These are phyloP conservation scores for Penicillium taxi DNA, from an alignment of 495 filamentous ascomycete species.

Conservation along the genomic window DNA sequence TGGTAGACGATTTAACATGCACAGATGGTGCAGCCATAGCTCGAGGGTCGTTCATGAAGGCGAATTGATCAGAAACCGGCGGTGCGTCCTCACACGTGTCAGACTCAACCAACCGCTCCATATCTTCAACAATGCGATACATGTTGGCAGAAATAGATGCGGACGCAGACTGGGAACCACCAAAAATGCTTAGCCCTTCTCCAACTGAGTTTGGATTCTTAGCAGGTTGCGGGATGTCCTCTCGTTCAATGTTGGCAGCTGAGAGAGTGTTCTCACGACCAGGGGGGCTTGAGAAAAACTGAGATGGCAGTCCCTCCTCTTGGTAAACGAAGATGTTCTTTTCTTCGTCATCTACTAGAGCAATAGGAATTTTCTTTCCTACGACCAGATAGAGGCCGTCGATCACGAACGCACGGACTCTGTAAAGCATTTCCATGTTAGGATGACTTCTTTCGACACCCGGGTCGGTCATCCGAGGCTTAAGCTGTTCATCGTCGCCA, in stretches of 20 bases:
- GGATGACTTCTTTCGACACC: slow-evolving; percentile 52
- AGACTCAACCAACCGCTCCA: slow-evolving; percentile 52
- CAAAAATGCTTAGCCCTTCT: slow-evolving; percentile 33
- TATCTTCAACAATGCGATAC: slow-evolving; percentile 55
- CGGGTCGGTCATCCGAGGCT: slow-evolving; percentile 48
- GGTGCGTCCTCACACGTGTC: slow-evolving; percentile 42
- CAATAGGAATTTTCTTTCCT: slow-evolving; percentile 43
- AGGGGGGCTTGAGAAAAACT: slow-evolving; percentile 39
- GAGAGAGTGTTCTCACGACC: slow-evolving; percentile 32
- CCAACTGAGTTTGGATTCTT: slow-evolving; percentile 23
- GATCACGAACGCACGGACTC: slow-evolving; percentile 58
- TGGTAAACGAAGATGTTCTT: slow-evolving; percentile 49
- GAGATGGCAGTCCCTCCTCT: slow-evolving; percentile 46
- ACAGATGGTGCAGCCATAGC: slow-evolving; percentile 25
- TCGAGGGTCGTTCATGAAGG: slow-evolving; percentile 14
- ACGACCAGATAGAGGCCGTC: slow-evolving; percentile 54
- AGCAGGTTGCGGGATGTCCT: slow-evolving; percentile 33
- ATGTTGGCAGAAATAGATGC: slow-evolving; percentile 43
- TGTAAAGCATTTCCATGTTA: slow-evolving; percentile 63
- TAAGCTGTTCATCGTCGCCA: slow-evolving; percentile 33
- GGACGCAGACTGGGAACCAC: slow-evolving; percentile 40
- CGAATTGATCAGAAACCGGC: slow-evolving; percentile 18
- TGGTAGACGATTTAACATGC: slow-evolving; percentile 16
- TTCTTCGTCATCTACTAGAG: slow-evolving; percentile 38
- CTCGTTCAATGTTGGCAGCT: slow-evolving; percentile 35